These are phyloP conservation scores for Umbelopsis vinacea DNA, from an alignment of 192 early-diverging fungal genomes.

Conservation along the genomic window DNA sequence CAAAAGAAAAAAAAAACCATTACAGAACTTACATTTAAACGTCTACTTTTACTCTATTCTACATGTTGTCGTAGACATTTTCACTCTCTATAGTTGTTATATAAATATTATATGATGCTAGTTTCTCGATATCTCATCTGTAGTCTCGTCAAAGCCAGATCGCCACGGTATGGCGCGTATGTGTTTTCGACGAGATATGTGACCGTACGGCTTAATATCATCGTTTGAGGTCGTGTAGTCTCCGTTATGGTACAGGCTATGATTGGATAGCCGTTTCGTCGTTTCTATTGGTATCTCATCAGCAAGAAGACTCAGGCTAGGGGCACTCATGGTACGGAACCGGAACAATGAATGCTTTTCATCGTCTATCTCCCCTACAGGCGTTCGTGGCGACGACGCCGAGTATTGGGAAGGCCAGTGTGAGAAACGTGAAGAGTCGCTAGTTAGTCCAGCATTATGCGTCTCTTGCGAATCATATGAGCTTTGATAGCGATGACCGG, in stretches of 20 bases:
- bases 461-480: background rate
- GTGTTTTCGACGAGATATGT: conserved; percentile 9
- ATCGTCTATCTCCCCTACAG: background rate
- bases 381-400: background rate
- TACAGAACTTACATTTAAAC: background rate
- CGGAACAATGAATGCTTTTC: background rate
- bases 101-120: background rate
- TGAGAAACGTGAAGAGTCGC: conserved; percentile 2
- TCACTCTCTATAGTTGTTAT: background rate
- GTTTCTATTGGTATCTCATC: background rate
- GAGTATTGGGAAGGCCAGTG: background rate
- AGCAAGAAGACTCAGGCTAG: background rate
- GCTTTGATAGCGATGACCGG: background rate
- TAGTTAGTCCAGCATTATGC: background rate
- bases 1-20: background rate
- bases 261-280: background rate
- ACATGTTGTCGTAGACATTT: background rate
- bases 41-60: background rate
- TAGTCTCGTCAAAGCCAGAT: background rate
- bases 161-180: background rate
- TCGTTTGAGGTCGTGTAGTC: background rate
- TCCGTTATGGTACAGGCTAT: background rate
- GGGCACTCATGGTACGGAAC: conserved; percentile 11
- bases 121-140: background rate
- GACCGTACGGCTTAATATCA: background rate